These are phyloP conservation scores for Fusarium sp. DNA, from an alignment of 2,329 filamentous ascomycete species.

Conservation along the genomic window DNA sequence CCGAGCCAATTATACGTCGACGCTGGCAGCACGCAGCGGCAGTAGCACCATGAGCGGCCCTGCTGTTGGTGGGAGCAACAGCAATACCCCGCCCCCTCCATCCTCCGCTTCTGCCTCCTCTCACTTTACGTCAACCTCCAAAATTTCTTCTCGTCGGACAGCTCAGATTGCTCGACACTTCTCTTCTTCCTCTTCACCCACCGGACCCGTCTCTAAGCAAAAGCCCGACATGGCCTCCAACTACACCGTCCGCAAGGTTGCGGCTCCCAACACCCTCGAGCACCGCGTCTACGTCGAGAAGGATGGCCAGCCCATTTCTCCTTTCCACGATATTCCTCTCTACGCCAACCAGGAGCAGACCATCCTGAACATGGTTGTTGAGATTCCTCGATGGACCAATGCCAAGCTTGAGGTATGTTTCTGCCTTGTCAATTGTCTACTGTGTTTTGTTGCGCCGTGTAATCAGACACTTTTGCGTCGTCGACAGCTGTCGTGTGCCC, in stretches of 20 bases:
- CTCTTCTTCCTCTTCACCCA: conserved; percentile 49
- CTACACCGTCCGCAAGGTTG: conserved; percentile 88
- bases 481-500: conserved; percentile 30
- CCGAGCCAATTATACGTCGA: conserved; percentile 44
- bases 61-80: conserved; percentile 40
- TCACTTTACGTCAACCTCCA: conserved; percentile 45
- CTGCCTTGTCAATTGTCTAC: conserved; percentile 44
- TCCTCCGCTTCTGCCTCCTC: conserved; percentile 42
- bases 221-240: conserved; percentile 64
- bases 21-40: conserved; percentile 38
- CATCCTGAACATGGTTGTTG: conserved; percentile 98
- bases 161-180: conserved; percentile 67
- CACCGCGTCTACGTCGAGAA: conserved; percentile 98
- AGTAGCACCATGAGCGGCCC: not conserved
- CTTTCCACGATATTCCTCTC: conserved; percentile 98
- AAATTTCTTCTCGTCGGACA: conserved; percentile 63
- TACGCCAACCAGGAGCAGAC: conserved; percentile 97
- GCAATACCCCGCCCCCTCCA: conserved; percentile 55
- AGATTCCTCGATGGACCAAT: conserved; percentile 99
- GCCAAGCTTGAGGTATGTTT: conserved; percentile 93
- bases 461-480: not conserved
- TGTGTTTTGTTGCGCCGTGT: not conserved
- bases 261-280: conserved; percentile 90
- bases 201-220: conserved; percentile 24
- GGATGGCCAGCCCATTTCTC: conserved; percentile 91